Base-by-base conservation (phyloP, 371 early-diverging fungal species). In the Dichotomocladium elegans region DNA sequence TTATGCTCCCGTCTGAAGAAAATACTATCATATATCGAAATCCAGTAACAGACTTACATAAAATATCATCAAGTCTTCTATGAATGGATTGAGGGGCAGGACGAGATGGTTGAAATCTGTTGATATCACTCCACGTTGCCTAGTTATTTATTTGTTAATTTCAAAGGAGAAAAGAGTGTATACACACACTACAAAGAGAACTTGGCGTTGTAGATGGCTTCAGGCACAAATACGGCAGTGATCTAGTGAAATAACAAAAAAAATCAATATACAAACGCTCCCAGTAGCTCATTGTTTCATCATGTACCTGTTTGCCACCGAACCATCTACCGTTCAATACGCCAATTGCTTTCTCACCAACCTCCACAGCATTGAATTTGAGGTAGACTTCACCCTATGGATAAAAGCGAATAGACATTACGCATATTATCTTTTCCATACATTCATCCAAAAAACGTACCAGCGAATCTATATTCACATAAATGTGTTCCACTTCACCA, bases 251-350 rank as follows among this genome's bases (percentile, higher is more conserved):
- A 7, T 6, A 41, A 21, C 25, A 14, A 28, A 3, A 1, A 7
- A 24, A 25, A 45, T 10, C 15, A 12, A 25, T 45, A 12, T 28
- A 12, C 41, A 51, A 50, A 24, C 34, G 9, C 30, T 15, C 28
- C 3, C 17, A 22, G 24, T 21, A 12, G 19, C 4, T 14, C 9
- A 40, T 46, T 12, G 9, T 21, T 41, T 26, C 4, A 27, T 15
- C 24, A 10, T 19, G 35, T 63, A 58, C 58, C 55, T 72, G 60
- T 63, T 60, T 68, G 33, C 89, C 90, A 64, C 85, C 91, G 77
- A 91, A 91, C 87, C 91, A 91, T 53, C 92, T 66, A 24, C 83
- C 84, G 64, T 87, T 78, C 57, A 91, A 72, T 14, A 81, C 73
- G 48, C 68, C 57, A 21, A 87, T 70, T 5, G 95, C 94, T 25